Evolutionary conservation across 108 stramenopile genomes (phyloP).

Genomic region (Pseudonitzschia multistriata): DNA sequence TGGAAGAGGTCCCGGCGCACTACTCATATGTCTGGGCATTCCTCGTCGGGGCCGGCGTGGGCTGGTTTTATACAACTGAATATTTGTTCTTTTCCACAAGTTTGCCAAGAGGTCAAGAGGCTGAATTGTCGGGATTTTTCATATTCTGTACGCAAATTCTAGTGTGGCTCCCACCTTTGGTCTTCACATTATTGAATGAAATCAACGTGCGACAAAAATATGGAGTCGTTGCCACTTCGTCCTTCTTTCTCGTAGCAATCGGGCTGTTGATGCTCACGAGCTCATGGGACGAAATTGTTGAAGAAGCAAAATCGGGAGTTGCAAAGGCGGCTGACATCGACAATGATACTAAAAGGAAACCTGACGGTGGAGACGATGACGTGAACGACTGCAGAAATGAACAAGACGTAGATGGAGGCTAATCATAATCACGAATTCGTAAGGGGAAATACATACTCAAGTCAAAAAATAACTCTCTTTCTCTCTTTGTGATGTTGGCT

Average conservation of each 20-base stretch:
- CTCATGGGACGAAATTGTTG: conserved; percentile 13
- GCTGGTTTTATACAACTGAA: conserved; percentile 60
- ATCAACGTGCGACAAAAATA: conserved; percentile 7
- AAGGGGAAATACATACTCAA: too few species aligned
- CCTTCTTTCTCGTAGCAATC: background rate
- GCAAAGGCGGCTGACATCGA: background rate
- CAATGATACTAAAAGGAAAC: too few species aligned
- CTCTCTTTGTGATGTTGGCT: too few species aligned
- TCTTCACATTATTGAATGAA: conserved; percentile 43
- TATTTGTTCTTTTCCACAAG: conserved; percentile 35
- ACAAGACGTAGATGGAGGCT: too few species aligned
- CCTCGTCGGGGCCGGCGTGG: conserved; percentile 29
- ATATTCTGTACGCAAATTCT: conserved; percentile 40
- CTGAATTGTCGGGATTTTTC: conserved; percentile 42
- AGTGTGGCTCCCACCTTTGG: conserved; percentile 50
- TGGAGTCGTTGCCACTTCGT: background rate
- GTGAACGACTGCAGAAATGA: too few species aligned
- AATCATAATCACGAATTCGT: too few species aligned
- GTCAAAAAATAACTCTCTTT: too few species aligned
- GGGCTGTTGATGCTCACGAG: background rate
- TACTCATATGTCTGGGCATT: conserved; percentile 19
- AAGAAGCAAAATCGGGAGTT: conserved; percentile 2
- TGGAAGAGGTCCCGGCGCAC: background rate
- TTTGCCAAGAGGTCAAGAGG: conserved; percentile 54
- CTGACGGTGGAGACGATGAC: too few species aligned